These are phyloP conservation scores for Plasmodium inui DNA, from an alignment of 169 alveolate species.

Conservation along the genomic window DNA sequence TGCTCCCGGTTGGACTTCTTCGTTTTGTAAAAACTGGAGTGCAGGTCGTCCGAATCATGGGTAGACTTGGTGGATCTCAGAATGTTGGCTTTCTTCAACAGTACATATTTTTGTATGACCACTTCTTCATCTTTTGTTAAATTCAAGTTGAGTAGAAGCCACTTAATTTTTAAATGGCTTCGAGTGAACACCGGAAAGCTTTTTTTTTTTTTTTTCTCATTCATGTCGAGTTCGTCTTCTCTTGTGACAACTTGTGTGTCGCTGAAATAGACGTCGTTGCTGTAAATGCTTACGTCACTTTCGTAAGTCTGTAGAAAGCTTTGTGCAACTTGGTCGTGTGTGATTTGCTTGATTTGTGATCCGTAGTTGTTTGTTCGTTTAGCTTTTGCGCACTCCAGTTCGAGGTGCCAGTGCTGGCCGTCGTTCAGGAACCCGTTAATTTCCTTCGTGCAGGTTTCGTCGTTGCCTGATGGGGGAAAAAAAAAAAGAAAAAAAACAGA, in stretches of 20 bases:
- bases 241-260: constrained; percentile 48
- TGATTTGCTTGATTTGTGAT: constrained; percentile 6
- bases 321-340: not conserved
- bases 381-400: not conserved
- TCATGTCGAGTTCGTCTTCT: not conserved
- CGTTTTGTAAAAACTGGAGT: not conserved
- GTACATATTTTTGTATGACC: constrained; percentile 45
- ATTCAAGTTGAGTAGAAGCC: constrained; percentile 57
- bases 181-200: not conserved
- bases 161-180: constrained; percentile 63
- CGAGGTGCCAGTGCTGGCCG: constrained; percentile 1
- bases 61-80: constrained; percentile 13
- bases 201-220: constrained; percentile 37
- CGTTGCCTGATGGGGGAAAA: constrained; percentile 6
- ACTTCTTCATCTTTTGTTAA: constrained; percentile 66
- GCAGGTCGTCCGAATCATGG: not conserved
- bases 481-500: not conserved
- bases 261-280: constrained; percentile 49
- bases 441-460: constrained; percentile 16
- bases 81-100: constrained; percentile 13
- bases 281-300: constrained; percentile 68
- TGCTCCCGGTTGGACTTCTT: not conserved
- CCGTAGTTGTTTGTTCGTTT: constrained; percentile 3
- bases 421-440: constrained; percentile 50
- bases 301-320: constrained; percentile 25